Base-by-base conservation (phyloP, 2,329 filamentous ascomycete species). In the Decorospora gaudefroyi region DNA sequence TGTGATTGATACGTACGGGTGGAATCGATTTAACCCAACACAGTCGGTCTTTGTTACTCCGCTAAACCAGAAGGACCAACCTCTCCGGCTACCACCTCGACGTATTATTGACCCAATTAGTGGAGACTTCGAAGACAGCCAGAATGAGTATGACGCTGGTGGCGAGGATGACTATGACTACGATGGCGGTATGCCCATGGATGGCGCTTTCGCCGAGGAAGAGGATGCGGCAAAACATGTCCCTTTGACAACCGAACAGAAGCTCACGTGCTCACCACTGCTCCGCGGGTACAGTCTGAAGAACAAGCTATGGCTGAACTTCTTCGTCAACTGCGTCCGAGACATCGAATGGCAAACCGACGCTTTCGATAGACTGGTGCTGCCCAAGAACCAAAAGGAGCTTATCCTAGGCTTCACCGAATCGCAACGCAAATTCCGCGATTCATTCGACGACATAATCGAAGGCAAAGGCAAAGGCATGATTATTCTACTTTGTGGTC, bases 391-490 rank as follows among this genome's bases (percentile, higher is more conserved):
- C 18, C 50, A 59, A 18, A 60, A 59, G 15, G 58, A 64, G 9
- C 45, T 62, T 0, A 61, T 64, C 26, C 40, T 57, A 47, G 87
- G 87, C 10, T 89, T 95, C 64, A 77, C 90, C 3, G 81, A 92
- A 44, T 84, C 85, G 58, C 86, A 87, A 42, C 89, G 89, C 0
- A 50, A 58, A 21, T 49, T 41, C 26, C 47, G 49, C 4, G 41
- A 56, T 10, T 48, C 36, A 1, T 58, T 58, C 9, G 55, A 58
- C 41, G 54, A 57, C 15, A 73, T 95, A 0, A 74, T 81, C 9
- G 68, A 73, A 18, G 78, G 76, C 16, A 66, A 66, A 19, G 63
- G 63, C 4, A 57, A 61, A 21, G 63, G 63, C 6, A 57, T 66
- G 31, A 58, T 65, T 4, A 49, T 65, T 6, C 49, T 65, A 1